A percentile compares a stretch with the other conserved stretches of the same genome.
phyloP scores from a whole-genome alignment of 1,284 basidiomycete species.

The Ceratobasidium sp. region DNA sequence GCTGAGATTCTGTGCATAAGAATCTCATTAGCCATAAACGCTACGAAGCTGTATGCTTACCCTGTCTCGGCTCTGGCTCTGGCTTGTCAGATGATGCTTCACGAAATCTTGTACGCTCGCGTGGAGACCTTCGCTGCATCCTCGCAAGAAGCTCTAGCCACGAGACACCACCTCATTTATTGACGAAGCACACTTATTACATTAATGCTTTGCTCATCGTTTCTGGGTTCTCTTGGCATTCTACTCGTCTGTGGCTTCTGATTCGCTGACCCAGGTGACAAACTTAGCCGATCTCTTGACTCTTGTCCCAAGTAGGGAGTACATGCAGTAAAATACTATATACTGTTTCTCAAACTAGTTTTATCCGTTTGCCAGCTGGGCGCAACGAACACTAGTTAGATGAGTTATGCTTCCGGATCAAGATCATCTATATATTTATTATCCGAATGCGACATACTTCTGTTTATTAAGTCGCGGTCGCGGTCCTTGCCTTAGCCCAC shows the following conservation, averaged over 20 bases:
- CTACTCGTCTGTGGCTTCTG: not conserved
- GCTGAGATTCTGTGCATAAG: no score
- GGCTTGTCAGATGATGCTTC: not conserved
- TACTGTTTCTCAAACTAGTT: no score
- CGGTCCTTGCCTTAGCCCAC: not conserved
- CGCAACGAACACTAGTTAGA: no score
- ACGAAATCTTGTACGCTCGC: not conserved
- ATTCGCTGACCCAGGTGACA: no score
- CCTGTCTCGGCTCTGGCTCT: not conserved
- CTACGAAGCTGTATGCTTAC: not conserved
- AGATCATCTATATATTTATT: not conserved
- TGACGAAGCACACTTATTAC: not conserved
- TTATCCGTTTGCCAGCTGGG: no score
- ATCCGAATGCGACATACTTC: conserved; percentile 1
- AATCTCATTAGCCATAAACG: no score
- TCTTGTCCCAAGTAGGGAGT: no score
- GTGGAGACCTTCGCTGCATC: conserved; percentile 8
- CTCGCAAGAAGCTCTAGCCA: conserved; percentile 26
- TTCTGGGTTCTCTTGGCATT: not conserved
- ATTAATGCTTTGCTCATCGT: not conserved
- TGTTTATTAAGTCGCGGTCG: no score
- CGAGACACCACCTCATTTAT: conserved; percentile 3
- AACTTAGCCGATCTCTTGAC: no score
- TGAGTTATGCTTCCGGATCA: not conserved
- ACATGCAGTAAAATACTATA: no score